A percentile compares a stretch with the other conserved stretches of the same genome.
Evolutionary conservation across 148 eudicot species (phyloP).

Genomic region (Rheum nobile): DNA sequence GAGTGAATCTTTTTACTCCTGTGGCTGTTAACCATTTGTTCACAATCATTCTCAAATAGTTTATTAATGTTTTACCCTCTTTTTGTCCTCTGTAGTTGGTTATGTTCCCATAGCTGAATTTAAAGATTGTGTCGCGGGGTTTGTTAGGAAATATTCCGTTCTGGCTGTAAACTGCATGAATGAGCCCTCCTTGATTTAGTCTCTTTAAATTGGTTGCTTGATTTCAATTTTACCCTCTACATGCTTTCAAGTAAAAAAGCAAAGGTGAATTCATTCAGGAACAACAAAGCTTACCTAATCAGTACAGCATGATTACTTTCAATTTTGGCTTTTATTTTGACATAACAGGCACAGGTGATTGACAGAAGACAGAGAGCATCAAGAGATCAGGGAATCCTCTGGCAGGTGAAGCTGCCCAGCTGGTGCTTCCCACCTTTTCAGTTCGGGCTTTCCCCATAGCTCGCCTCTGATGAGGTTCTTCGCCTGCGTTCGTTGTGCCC

Average conservation of each 20-base stretch:
- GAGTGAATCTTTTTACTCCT: conserved; percentile 13
- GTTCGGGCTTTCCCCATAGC: conserved; percentile 24
- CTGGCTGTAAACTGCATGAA: background rate
- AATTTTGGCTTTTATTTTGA: conserved; percentile 7
- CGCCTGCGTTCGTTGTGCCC: conserved; percentile 78
- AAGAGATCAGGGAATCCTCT: background rate
- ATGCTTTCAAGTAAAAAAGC: background rate
- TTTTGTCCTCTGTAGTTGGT: background rate
- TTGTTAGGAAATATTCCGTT: background rate
- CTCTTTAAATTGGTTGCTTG: background rate
- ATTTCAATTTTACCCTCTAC: background rate
- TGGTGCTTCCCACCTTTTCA: background rate
- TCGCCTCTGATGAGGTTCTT: conserved; percentile 39
- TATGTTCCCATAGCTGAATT: background rate
- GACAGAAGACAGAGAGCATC: conserved; percentile 88
- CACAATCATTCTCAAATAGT: background rate
- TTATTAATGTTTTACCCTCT: background rate
- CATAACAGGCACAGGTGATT: conserved; percentile 9
- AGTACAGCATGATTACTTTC: background rate
- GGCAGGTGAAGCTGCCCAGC: background rate
- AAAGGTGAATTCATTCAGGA: background rate
- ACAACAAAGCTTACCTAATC: background rate
- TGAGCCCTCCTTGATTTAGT: background rate
- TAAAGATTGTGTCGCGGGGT: background rate
- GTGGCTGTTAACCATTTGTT: background rate